Conservation (phyloP, 192 early-diverging fungal genomes). For the Neocallimastix lanati region DNA sequence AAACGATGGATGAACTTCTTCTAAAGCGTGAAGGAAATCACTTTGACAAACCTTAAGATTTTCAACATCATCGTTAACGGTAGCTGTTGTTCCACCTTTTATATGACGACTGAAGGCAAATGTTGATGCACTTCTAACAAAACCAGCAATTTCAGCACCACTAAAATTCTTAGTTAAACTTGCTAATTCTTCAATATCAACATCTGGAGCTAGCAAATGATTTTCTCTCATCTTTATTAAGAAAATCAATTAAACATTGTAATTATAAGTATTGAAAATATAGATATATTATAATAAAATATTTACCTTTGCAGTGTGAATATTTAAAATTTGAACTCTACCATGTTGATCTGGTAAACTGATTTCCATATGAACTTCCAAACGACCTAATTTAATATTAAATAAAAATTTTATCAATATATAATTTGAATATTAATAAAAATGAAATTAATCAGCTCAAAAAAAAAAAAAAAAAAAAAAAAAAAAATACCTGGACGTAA, state of each 20-base stretch:
- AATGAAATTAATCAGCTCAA: too few species aligned
- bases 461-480: too few species aligned
- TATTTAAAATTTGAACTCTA: conserved; percentile 84
- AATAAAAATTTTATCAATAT: too few species aligned
- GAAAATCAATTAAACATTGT: too few species aligned
- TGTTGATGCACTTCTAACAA: conserved; percentile 80
- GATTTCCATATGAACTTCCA: conserved; percentile 96
- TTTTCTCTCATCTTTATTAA: conserved; percentile 53
- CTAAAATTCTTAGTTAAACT: conserved; percentile 85
- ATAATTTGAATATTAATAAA: too few species aligned
- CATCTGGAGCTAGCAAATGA: conserved; percentile 60
- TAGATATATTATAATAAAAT: background rate
- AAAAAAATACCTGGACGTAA: conserved; percentile 70
- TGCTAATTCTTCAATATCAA: conserved; percentile 68
- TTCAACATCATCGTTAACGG: conserved; percentile 68
- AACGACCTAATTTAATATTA: too few species aligned
- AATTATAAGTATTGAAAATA: background rate
- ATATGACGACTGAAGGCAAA: conserved; percentile 94
- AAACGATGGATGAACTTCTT: conserved; percentile 89
- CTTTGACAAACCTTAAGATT: conserved; percentile 68
- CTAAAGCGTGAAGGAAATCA: conserved; percentile 75
- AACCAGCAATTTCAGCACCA: conserved; percentile 88
- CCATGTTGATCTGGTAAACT: conserved; percentile 80
- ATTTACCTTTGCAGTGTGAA: conserved; percentile 67
- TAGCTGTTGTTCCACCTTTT: conserved; percentile 72